Evolutionary conservation across 2,329 filamentous ascomycete genomes (phyloP).

Genomic region (Venturia effusa): DNA sequence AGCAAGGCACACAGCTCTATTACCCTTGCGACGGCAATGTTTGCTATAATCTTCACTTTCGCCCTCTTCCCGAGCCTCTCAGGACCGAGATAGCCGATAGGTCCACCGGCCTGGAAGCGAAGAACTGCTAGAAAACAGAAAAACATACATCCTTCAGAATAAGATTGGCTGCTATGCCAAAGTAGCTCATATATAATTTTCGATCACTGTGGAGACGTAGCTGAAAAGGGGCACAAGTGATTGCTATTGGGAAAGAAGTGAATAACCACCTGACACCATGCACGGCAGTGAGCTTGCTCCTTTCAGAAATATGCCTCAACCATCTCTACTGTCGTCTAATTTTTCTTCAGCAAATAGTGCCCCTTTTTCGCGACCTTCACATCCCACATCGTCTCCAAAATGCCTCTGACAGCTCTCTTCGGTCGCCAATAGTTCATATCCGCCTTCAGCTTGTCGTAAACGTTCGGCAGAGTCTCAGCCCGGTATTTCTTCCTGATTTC

Average conservation of each 20-base stretch:
- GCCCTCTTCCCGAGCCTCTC: too few relatives aligned
- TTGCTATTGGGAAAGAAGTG: background rate
- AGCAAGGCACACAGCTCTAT: too few relatives aligned
- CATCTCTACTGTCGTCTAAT: too few relatives aligned
- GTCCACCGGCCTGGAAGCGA: too few relatives aligned
- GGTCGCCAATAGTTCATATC: constrained; percentile 2
- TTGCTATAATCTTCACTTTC: too few relatives aligned
- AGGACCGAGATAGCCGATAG: too few relatives aligned
- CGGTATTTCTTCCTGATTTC: constrained; percentile 46
- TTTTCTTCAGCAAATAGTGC: background rate
- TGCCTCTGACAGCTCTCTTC: background rate
- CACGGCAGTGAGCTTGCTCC: background rate
- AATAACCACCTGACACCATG: background rate
- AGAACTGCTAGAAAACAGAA: too few relatives aligned
- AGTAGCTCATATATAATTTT: too few relatives aligned
- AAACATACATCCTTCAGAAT: too few relatives aligned
- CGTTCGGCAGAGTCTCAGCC: constrained; percentile 48
- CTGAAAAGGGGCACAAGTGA: background rate
- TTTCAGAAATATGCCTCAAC: background rate
- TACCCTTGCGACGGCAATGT: too few relatives aligned
- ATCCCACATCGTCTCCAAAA: constrained; percentile 5
- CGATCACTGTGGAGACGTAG: too few relatives aligned
- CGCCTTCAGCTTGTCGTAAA: constrained; percentile 52
- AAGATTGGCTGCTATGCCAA: too few relatives aligned
- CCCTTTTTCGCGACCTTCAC: background rate